These are phyloP conservation scores for Psilocybe sp. DNA, from an alignment of 768 basidiomycete species.

Conservation along the genomic window DNA sequence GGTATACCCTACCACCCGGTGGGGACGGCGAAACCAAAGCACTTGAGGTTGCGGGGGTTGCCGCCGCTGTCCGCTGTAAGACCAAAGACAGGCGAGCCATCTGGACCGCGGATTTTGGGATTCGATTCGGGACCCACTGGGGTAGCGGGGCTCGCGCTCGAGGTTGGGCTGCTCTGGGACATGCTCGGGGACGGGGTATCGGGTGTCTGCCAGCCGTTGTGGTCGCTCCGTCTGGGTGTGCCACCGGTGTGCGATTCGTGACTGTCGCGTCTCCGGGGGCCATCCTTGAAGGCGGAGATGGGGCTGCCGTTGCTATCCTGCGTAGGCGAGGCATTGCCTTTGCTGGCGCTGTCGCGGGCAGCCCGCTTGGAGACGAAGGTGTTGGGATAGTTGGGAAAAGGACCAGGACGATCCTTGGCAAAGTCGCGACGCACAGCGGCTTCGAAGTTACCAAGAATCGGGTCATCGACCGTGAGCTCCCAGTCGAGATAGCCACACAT, in stretches of 20 bases:
- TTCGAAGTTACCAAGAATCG: conserved; percentile 61
- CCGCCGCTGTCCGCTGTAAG: conserved; percentile 27
- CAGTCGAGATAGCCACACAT: conserved; percentile 93
- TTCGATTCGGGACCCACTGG: conserved; percentile 50
- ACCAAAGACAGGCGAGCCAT: conserved; percentile 38
- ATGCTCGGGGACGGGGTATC: conserved; percentile 55
- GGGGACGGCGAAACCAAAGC: conserved; percentile 63
- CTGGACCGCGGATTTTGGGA: conserved; percentile 44
- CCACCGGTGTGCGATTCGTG: conserved; percentile 10
- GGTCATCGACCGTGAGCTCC: conserved; percentile 76
- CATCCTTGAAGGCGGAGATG: conserved; percentile 44
- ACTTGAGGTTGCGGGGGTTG: conserved; percentile 53
- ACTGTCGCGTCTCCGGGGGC: conserved; percentile 28
- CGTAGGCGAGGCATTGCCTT: conserved; percentile 38
- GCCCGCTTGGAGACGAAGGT: conserved; percentile 63
- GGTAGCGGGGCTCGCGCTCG: conserved; percentile 60
- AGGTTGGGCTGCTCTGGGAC: conserved; percentile 53
- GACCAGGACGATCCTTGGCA: conserved; percentile 33
- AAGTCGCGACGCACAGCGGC: conserved; percentile 60
- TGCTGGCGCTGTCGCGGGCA: conserved; percentile 38
- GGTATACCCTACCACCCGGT: conserved; percentile 51
- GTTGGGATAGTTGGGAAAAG: conserved; percentile 63
- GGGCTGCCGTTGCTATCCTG: conserved; percentile 44
- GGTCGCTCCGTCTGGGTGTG: conserved; percentile 20
- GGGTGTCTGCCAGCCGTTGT: conserved; percentile 28